Evolutionary conservation across 23 red algal genomes (phyloP).

Genomic region (Cyanidioschyzon merolae): DNA sequence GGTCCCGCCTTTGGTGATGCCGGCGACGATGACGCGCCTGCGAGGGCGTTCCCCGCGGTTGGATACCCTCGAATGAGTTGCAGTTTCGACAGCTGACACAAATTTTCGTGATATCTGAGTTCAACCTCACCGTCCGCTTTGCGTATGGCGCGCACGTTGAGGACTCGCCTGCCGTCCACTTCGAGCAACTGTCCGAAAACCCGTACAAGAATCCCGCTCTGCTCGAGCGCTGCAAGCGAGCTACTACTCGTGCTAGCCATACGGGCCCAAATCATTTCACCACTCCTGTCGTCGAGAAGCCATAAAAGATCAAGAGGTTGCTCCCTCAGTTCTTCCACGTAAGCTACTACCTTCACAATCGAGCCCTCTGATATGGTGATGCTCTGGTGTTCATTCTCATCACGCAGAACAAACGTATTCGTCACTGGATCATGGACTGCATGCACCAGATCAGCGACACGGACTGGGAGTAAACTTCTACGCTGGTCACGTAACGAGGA

Average conservation of each 20-base stretch:
- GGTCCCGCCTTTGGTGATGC: not conserved
- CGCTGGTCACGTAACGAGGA: not conserved
- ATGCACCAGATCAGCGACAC: conserved; percentile 9
- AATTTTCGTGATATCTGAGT: not conserved
- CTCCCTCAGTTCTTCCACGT: not conserved
- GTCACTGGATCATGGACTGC: not conserved
- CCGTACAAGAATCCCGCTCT: not conserved
- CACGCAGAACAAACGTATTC: conserved; percentile 2
- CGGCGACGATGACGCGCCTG: not conserved
- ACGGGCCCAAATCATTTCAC: conserved; percentile 5
- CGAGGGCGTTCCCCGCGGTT: not conserved
- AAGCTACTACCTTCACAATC: not conserved
- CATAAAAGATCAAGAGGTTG: conserved; percentile 4
- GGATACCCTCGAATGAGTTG: conserved; percentile 1
- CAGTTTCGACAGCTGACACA: not conserved
- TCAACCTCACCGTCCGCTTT: not conserved
- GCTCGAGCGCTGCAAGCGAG: not conserved
- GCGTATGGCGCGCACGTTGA: conserved; percentile 15
- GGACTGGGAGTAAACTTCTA: not conserved
- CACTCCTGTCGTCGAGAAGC: not conserved
- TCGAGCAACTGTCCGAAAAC: not conserved
- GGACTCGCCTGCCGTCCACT: conserved; percentile 2
- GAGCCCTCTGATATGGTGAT: conserved; percentile 1
- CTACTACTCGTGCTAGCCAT: not conserved
- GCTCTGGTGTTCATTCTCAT: not conserved